A percentile compares a stretch with the other conserved stretches of the same genome.
Conservation (phyloP, 345 rosid genomes). For the Dipteronia sinensis region DNA sequence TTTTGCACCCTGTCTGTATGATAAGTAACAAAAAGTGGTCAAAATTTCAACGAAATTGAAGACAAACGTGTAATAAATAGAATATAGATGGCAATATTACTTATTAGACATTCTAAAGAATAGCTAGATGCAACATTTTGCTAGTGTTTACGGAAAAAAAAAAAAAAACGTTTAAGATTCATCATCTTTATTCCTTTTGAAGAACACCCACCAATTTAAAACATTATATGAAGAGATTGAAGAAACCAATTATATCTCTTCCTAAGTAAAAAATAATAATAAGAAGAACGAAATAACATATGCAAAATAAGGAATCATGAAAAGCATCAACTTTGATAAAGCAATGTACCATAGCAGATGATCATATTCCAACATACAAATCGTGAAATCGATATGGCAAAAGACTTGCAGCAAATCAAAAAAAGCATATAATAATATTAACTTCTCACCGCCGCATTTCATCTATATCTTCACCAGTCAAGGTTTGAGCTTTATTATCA, state of each 20-base stretch:
- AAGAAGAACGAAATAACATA: too few relatives aligned
- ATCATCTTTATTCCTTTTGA: neutral
- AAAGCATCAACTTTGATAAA: neutral
- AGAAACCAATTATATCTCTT: neutral
- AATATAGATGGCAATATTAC: neutral
- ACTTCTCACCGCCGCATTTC: constrained; percentile 64
- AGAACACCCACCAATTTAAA: neutral
- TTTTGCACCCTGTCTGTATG: constrained; percentile 80
- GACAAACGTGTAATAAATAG: neutral
- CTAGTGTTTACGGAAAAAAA: neutral
- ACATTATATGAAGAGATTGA: neutral
- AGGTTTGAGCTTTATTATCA: constrained; percentile 79
- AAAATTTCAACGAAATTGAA: neutral
- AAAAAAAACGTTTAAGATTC: neutral
- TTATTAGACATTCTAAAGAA: neutral
- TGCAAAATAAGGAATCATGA: neutral
- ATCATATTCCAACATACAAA: neutral
- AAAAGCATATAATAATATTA: neutral
- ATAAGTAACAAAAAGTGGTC: constrained; percentile 2
- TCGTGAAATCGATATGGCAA: neutral
- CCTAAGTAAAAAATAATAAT: too few relatives aligned
- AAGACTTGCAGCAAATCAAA: neutral
- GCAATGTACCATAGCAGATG: neutral
- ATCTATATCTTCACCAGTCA: constrained; percentile 81
- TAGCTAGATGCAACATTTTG: neutral